Evolutionary conservation across 2,329 filamentous ascomycete species (phyloP), one percentile per base, ranked within the genome.

Genomic region (Epichloe brachyelytri): DNA sequence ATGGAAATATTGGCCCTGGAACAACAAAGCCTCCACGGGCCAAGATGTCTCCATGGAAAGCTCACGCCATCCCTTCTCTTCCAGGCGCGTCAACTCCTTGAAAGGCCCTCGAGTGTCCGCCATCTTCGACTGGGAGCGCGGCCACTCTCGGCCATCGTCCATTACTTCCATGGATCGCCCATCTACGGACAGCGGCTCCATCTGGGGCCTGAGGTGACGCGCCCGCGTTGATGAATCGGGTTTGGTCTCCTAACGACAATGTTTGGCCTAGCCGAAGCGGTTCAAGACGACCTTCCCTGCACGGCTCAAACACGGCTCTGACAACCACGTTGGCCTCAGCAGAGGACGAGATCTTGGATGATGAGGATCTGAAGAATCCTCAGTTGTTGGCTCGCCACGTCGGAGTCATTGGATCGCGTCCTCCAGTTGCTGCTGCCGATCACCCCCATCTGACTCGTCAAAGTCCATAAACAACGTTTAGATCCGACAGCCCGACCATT

Each of bases 401-500:
- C 2, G 80, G 81, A 20, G 77, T 84, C 1, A 96, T 97, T 57
- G 91, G 91, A 22, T 94, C 88, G 45, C 82, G 83, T 3, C 88
- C 85, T 2, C 69, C 71, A 4, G 65, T 63, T 6, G 56, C 63
- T 6, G 17, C 47, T 37, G 14, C 17, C 7, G 34, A 38, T n/a
- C 20, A 17, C 22, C 46, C 3, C 11, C 37, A 15, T 4, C 34
- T 3, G 46, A 41, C 22, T 51, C 44, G 22, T 58, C 68, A 39
- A 72, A 65, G 15, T 65, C 62, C 8, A 77, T 60, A 71, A 83
- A 66, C 82, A 65, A 69, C 82, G 67, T 60, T 75, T 97, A 30
- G 97, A 98, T 60, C 93, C 93, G 7, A 80, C 87, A 6, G 93
- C 91, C 0, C 90, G 90, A 8, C 87, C 85, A 1, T 97, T 97